Conservation (phyloP, 805 yeast species). For the Ogataea wickerhamii region DNA sequence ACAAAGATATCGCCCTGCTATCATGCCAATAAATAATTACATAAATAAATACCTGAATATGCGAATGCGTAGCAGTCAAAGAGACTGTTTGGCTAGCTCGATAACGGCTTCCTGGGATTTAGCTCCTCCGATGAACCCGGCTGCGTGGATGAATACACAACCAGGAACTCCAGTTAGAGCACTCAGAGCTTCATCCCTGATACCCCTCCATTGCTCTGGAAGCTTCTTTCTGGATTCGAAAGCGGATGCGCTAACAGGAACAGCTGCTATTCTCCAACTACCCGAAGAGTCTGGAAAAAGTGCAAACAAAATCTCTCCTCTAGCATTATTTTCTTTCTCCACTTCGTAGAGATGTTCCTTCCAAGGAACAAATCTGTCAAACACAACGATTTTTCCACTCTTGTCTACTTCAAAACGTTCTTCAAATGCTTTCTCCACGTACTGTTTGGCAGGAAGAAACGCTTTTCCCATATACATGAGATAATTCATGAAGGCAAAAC, state of each 20-base stretch:
- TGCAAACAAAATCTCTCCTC: slow-evolving; percentile 66
- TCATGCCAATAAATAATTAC: too few relatives aligned
- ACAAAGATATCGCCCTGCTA: too few relatives aligned
- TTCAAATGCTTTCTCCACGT: slow-evolving; percentile 69
- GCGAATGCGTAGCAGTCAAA: not conserved
- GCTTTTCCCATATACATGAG: slow-evolving; percentile 72
- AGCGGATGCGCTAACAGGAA: slow-evolving; percentile 71
- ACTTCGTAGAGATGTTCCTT: slow-evolving; percentile 81
- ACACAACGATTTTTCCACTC: slow-evolving; percentile 69
- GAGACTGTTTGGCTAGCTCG: slow-evolving; percentile 52
- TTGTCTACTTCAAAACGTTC: slow-evolving; percentile 56
- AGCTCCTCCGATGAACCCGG: slow-evolving; percentile 97
- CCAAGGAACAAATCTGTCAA: slow-evolving; percentile 89
- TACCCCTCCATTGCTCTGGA: slow-evolving; percentile 93
- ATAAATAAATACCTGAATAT: not conserved
- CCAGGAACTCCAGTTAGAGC: slow-evolving; percentile 76
- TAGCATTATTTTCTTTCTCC: slow-evolving; percentile 57
- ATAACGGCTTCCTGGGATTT: slow-evolving; percentile 74
- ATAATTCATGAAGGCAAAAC: slow-evolving; percentile 65
- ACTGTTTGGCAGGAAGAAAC: slow-evolving; percentile 86
- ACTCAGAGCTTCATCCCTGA: slow-evolving; percentile 81
- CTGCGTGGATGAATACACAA: slow-evolving; percentile 90
- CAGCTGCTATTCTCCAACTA: slow-evolving; percentile 88
- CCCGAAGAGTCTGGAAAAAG: slow-evolving; percentile 71
- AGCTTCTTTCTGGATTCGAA: slow-evolving; percentile 84